phyloP scores from a whole-genome alignment of 805 yeast genomes.

The Schwanniomyces pseudopolymorphus region DNA sequence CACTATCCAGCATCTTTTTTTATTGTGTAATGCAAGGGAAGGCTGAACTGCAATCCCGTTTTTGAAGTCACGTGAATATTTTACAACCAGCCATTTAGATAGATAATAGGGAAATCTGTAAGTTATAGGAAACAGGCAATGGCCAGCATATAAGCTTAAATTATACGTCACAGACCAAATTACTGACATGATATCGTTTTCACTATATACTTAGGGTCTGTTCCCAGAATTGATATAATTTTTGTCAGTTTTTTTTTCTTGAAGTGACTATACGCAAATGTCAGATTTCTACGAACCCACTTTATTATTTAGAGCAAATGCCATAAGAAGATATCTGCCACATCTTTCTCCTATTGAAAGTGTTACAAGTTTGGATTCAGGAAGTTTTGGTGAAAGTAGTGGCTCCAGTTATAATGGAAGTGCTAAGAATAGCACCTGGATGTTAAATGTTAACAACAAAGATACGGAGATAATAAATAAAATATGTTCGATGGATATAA shows the following conservation, averaged over 20 bases:
- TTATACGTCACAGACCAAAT: neutral
- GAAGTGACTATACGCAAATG: constrained; percentile 12
- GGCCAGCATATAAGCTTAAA: neutral
- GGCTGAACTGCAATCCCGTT: neutral
- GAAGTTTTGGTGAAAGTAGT: neutral
- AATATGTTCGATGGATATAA: constrained; percentile 40
- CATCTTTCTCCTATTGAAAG: constrained; percentile 20
- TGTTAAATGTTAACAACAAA: constrained; percentile 22
- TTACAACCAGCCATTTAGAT: neutral
- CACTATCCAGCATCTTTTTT: neutral
- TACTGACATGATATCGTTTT: neutral
- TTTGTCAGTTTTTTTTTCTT: neutral
- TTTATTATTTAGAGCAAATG: constrained; percentile 40
- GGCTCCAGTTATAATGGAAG: neutral
- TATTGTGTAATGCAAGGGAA: neutral
- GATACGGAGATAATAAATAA: constrained; percentile 40
- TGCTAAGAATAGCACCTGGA: constrained; percentile 21
- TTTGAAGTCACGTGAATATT: neutral
- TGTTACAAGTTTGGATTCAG: neutral
- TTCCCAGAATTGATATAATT: neutral
- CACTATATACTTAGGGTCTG: neutral
- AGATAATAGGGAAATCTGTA: neutral
- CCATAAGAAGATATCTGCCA: constrained; percentile 28
- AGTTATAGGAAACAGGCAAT: neutral
- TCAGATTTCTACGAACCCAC: constrained; percentile 41